phyloP scores from a whole-genome alignment of 768 basidiomycete genomes.

The Nidularia pulvinata region DNA sequence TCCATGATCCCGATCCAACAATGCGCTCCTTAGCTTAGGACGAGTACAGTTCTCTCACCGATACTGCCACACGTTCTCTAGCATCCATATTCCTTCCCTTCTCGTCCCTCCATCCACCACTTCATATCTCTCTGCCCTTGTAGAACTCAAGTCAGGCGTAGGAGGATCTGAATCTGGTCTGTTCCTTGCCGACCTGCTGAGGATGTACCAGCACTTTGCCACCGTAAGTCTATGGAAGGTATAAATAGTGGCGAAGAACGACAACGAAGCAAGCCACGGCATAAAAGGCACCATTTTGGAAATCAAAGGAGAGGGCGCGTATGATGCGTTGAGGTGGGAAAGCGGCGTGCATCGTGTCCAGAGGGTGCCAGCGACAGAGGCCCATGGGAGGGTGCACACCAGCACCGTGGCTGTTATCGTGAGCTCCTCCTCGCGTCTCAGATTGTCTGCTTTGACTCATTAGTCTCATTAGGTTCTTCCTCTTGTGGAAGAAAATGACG shows the following conservation, averaged over 20 bases:
- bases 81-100: slow-evolving; percentile 61
- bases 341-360: slow-evolving; percentile 97
- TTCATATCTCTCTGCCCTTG: slow-evolving; percentile 65
- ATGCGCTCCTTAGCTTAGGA: slow-evolving; percentile 76
- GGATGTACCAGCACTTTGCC: slow-evolving; percentile 79
- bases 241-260: slow-evolving; percentile 53
- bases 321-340: slow-evolving; percentile 84
- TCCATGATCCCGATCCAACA: slow-evolving; percentile 55
- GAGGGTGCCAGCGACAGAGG: slow-evolving; percentile 89
- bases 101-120: slow-evolving; percentile 76
- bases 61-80: slow-evolving; percentile 28
- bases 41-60: slow-evolving; percentile 53
- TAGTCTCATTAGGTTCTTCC: slow-evolving; percentile 43
- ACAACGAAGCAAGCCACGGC: slow-evolving; percentile 55
- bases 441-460: too few species aligned
- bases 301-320: slow-evolving; percentile 75
- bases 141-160: slow-evolving; percentile 93
- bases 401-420: slow-evolving; percentile 90
- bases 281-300: slow-evolving; percentile 80
- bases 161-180: slow-evolving; percentile 89
- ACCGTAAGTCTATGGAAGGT: slow-evolving; percentile 61
- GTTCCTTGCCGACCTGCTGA: slow-evolving; percentile 74
- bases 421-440: too few species aligned
- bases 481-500: slow-evolving; percentile 53
- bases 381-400: slow-evolving; percentile 87